phyloP scores from a whole-genome alignment of 202 grass and related monocot species.

The Cymbopogon flexuosus region DNA sequence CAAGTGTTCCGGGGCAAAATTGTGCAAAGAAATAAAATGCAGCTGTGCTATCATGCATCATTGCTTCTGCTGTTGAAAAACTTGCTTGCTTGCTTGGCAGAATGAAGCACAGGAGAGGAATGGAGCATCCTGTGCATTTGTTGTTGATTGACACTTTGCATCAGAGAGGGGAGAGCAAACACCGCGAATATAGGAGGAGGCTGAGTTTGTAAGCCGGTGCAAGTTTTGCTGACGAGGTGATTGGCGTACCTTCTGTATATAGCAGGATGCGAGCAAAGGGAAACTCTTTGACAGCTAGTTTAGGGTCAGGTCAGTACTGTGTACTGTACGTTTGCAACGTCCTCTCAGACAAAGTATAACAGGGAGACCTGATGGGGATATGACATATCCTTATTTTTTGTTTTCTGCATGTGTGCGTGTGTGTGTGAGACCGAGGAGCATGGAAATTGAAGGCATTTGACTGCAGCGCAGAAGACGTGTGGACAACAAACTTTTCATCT shows the following conservation, averaged over 20 bases:
- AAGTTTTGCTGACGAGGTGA: not conserved
- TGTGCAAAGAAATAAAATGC: slow-evolving; percentile 12
- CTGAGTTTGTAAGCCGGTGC: slow-evolving; percentile 21
- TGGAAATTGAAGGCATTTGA: slow-evolving; percentile 10
- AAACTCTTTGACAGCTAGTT: slow-evolving; percentile 41
- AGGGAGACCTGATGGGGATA: not conserved
- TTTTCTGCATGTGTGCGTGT: not conserved
- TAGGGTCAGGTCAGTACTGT: not conserved
- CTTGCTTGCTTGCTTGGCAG: not conserved
- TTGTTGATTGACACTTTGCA: slow-evolving; percentile 20
- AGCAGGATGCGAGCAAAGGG: slow-evolving; percentile 30
- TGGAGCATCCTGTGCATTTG: not conserved
- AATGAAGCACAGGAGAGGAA: slow-evolving; percentile 18
- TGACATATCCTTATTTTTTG: slow-evolving; percentile 1
- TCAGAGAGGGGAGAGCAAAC: slow-evolving; percentile 11
- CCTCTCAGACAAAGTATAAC: not conserved
- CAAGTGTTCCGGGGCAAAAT: slow-evolving; percentile 5
- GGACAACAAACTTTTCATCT: not conserved
- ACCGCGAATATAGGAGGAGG: slow-evolving; percentile 17
- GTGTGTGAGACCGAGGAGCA: not conserved
- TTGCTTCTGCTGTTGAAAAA: not conserved
- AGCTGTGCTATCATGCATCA: not conserved
- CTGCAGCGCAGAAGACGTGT: not conserved
- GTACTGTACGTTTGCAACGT: slow-evolving; percentile 18
- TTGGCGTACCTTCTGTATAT: not conserved